Conservation (phyloP, 208 protist genomes). For the Blechomonas ayalai region DNA sequence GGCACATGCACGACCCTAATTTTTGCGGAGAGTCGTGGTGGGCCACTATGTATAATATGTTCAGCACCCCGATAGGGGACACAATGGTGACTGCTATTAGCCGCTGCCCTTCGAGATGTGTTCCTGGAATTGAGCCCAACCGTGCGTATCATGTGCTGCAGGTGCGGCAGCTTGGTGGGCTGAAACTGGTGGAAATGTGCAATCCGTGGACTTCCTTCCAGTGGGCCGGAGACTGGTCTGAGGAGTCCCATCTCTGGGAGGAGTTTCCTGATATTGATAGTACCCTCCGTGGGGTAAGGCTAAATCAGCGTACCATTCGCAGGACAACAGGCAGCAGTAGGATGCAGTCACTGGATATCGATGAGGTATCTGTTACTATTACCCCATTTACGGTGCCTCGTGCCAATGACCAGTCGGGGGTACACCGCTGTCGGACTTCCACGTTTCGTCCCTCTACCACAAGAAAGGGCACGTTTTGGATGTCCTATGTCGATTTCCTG, state of each 20-base stretch:
- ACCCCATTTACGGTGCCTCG: too few relatives aligned
- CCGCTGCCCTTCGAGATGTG: constrained; percentile 10
- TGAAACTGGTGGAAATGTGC: constrained; percentile 50
- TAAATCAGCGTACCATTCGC: too few relatives aligned
- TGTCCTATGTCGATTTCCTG: constrained; percentile 78
- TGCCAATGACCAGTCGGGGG: too few relatives aligned
- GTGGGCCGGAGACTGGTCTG: constrained; percentile 78
- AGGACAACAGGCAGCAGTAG: too few relatives aligned
- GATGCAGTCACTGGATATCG: too few relatives aligned
- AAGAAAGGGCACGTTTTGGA: constrained; percentile 67
- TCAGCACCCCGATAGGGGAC: too few relatives aligned
- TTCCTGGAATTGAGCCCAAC: constrained; percentile 47
- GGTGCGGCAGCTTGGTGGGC: constrained; percentile 44
- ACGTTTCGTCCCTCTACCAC: too few relatives aligned
- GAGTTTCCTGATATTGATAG: constrained; percentile 44
- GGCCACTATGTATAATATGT: too few relatives aligned
- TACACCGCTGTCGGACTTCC: too few relatives aligned
- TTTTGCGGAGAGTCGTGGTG: constrained; percentile 50
- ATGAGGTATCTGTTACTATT: too few relatives aligned
- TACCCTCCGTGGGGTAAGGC: constrained; percentile 28
- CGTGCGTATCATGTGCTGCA: constrained; percentile 51
- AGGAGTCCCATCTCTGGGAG: constrained; percentile 56
- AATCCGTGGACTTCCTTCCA: constrained; percentile 20
- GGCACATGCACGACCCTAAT: constrained; percentile 24
- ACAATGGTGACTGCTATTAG: too few relatives aligned